Base-by-base conservation (phyloP, 23 red algal species). In the Gracilaria gracilis region DNA sequence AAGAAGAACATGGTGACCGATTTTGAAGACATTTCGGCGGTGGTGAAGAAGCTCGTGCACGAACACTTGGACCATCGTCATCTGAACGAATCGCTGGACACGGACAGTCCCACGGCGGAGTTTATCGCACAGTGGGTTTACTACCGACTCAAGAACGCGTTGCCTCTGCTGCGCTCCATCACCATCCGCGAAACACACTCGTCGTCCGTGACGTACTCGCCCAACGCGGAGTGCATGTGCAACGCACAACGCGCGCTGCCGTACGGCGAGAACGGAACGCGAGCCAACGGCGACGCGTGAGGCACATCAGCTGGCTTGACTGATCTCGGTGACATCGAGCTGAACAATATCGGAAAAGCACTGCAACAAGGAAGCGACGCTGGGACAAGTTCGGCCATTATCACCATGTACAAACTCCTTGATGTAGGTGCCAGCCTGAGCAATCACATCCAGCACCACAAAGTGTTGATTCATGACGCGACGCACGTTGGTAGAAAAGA, bases 371-470 rank as follows among this genome's bases (percentile, higher is more conserved):
- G 37, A 31, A 15, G 82, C 80, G 11, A 98, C 69, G 48, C 73
- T 86, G 16, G 96, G 96, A 24, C 11, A 13, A 0, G 91, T 98
- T 5, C 96, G 57, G 31, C 96, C 96, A 59, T 85, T 57, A 57
- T 98, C 96, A 13, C 96, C 96, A 72, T 98, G 91, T 72, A 98
- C 84, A 64, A 98, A 98, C 76, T 98, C 96, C 89, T 98, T 98
- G 47, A 98, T 88, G 75, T 98, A 98, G 0, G 96, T 98, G 12
- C 96, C 96, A 11, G 91, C 91, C n/a, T 87, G 70, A 3, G 95
- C 74, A 25, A 88, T 55, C 23, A 97, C 62, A 28, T 97, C 95
- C 42, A 97, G 37, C 23, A 93, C 75, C 35, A 85, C 73, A 35
- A 85, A 81, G 24, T 88, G 49, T 0, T 57, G 28, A 20, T 59